phyloP scores from a whole-genome alignment of 108 stramenopile genomes.

The Cyclotella choctawhatcheeana region DNA sequence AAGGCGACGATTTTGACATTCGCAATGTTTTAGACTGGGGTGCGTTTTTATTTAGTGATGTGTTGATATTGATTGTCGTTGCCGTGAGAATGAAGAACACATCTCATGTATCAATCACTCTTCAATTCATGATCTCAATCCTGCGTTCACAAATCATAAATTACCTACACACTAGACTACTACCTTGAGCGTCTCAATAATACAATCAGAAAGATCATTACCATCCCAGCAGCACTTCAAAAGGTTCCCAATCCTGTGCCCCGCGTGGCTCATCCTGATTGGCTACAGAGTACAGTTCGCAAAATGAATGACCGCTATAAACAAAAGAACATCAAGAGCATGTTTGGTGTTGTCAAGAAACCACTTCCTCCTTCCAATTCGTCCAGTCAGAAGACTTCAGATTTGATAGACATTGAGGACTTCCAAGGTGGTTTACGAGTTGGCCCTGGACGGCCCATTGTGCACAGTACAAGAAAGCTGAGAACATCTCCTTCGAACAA shows the following conservation, averaged over 20 bases:
- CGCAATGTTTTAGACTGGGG: slow-evolving; percentile 96
- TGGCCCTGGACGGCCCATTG: slow-evolving; percentile 71
- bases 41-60: too few relatives aligned
- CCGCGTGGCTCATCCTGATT: slow-evolving; percentile 93
- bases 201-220: slow-evolving; percentile 98
- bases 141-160: too few relatives aligned
- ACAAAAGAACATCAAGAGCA: slow-evolving; percentile 83
- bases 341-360: slow-evolving; percentile 61
- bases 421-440: slow-evolving; percentile 46
- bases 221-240: slow-evolving; percentile 98
- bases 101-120: too few relatives aligned
- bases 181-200: slow-evolving; percentile 96
- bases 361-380: slow-evolving; percentile 5
- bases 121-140: too few relatives aligned
- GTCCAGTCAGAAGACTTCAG: slow-evolving; percentile 6
- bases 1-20: slow-evolving; percentile 91
- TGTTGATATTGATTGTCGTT: too few relatives aligned
- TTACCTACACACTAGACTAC: too few relatives aligned
- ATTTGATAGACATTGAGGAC: slow-evolving; percentile 81
- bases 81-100: too few relatives aligned
- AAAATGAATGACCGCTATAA: slow-evolving; percentile 85
- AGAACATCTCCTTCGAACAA: slow-evolving; percentile 10
- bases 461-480: slow-evolving; percentile 55
- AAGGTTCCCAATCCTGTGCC: slow-evolving; percentile 95
- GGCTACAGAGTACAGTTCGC: slow-evolving; percentile 90